Evolutionary conservation across 495 filamentous ascomycete genomes (phyloP).

Genomic region (Entonaema liquescens): DNA sequence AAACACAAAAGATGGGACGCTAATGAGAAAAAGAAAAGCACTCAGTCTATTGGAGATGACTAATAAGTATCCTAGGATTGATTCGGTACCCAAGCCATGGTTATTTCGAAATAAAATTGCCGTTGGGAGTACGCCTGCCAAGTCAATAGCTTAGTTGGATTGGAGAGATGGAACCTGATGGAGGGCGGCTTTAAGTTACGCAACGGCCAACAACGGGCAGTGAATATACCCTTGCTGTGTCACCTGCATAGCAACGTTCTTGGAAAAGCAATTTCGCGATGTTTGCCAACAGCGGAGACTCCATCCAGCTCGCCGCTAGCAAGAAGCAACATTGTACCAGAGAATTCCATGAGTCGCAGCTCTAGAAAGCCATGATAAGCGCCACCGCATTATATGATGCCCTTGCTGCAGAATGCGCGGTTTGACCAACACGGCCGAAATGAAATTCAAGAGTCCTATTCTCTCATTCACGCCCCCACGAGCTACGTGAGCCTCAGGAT

Average conservation of each 20-base stretch:
- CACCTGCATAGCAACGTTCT: slow-evolving; percentile 24
- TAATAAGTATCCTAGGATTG: neutral
- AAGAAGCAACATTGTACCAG: slow-evolving; percentile 16
- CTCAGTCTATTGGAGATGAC: neutral
- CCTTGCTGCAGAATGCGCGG: slow-evolving; percentile 28
- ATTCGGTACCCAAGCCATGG: neutral
- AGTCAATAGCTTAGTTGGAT: neutral
- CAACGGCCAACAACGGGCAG: slow-evolving; percentile 16
- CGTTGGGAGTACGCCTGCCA: neutral
- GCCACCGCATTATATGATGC: slow-evolving; percentile 16
- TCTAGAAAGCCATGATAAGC: slow-evolving; percentile 18
- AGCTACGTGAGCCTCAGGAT: neutral
- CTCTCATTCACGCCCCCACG: neutral
- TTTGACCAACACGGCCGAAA: slow-evolving; percentile 25
- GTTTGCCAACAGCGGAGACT: slow-evolving; percentile 12
- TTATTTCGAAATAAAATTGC: slow-evolving; percentile 12
- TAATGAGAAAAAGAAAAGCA: neutral
- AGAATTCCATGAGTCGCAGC: slow-evolving; percentile 3
- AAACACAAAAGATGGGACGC: neutral
- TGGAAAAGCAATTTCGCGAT: slow-evolving; percentile 25
- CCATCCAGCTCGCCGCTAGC: slow-evolving; percentile 5
- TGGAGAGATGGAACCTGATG: slow-evolving; percentile 2
- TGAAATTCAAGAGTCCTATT: slow-evolving; percentile 1
- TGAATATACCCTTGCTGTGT: slow-evolving; percentile 15
- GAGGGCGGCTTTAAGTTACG: slow-evolving; percentile 9